Evolutionary conservation across 768 basidiomycete genomes (phyloP).

Genomic region (Rhizopogon salebrosus): DNA sequence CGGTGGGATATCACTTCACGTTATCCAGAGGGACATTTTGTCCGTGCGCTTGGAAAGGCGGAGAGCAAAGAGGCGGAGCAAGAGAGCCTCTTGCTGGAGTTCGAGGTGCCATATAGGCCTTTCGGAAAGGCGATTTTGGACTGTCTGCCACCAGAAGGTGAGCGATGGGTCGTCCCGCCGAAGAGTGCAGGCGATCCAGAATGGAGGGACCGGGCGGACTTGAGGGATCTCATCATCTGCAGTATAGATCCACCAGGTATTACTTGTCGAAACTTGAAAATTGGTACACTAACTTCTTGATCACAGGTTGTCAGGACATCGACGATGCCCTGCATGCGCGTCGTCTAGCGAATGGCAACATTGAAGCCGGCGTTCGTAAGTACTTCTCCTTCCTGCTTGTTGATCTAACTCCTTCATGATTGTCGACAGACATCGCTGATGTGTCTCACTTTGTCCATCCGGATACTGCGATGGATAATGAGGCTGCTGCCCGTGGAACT

Average conservation of each 20-base stretch:
- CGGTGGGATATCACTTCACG: conserved; percentile 83
- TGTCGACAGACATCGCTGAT: conserved; percentile 83
- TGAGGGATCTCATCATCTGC: conserved; percentile 82
- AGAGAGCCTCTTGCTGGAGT: conserved; percentile 89
- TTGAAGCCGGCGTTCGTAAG: conserved; percentile 97
- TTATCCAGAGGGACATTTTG: conserved; percentile 97
- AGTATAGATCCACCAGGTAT: conserved; percentile 95
- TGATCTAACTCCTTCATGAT: not conserved
- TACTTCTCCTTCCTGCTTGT: conserved; percentile 18
- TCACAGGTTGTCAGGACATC: conserved; percentile 89
- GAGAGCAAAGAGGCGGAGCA: conserved; percentile 97
- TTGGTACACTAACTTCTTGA: conserved; percentile 4
- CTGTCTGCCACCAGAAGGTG: conserved; percentile 87
- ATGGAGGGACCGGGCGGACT: conserved; percentile 86
- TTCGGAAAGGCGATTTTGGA: conserved; percentile 94
- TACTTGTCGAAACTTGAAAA: conserved; percentile 5
- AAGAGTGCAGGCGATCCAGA: conserved; percentile 47
- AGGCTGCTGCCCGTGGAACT: conserved; percentile 93
- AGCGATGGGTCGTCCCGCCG: conserved; percentile 86
- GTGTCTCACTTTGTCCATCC: conserved; percentile 94
- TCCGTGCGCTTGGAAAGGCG: conserved; percentile 83
- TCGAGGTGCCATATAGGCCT: conserved; percentile 91
- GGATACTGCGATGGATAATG: conserved; percentile 93
- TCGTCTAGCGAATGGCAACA: conserved; percentile 82
- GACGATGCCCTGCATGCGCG: conserved; percentile 96